Conservation (phyloP, 805 yeast genomes). For the Pichia cephalocereana region DNA sequence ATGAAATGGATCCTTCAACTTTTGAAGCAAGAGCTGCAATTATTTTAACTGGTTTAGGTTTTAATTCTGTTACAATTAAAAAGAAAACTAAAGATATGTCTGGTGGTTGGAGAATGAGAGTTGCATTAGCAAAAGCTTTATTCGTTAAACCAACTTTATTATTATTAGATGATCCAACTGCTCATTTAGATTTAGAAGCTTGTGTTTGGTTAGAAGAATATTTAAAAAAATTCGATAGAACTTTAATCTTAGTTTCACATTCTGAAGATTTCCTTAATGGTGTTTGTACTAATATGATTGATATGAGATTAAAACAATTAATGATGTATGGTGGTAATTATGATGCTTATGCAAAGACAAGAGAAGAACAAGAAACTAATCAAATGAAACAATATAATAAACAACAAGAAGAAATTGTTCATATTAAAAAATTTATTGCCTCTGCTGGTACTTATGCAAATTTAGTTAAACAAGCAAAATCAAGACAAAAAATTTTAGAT, state of each 20-base stretch:
- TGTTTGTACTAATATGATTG: slow-evolving; percentile 96
- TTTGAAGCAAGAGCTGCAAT: slow-evolving; percentile 95
- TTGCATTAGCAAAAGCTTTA: slow-evolving; percentile 93
- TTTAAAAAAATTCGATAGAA: slow-evolving; percentile 88
- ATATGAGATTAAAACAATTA: slow-evolving; percentile 81
- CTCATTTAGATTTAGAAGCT: slow-evolving; percentile 98
- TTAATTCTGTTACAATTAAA: slow-evolving; percentile 74
- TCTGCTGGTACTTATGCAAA: slow-evolving; percentile 99
- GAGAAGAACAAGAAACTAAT: slow-evolving; percentile 87
- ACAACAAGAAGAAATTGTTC: slow-evolving; percentile 98
- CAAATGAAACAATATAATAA: slow-evolving; percentile 96
- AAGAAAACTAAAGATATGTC: slow-evolving; percentile 98
- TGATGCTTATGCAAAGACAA: slow-evolving; percentile 92
- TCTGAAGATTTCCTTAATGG: slow-evolving; percentile 99
- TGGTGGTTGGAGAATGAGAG: slow-evolving; percentile 99
- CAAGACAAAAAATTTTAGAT: slow-evolving; percentile 97
- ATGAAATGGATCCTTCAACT: slow-evolving; percentile 90
- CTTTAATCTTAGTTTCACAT: slow-evolving; percentile 89
- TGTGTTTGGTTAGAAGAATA: slow-evolving; percentile 99
- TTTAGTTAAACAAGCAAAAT: slow-evolving; percentile 96
- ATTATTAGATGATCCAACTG: slow-evolving; percentile 96
- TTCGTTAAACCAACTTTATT: slow-evolving; percentile 96
- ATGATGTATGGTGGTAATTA: slow-evolving; percentile 93
- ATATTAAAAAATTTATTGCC: slow-evolving; percentile 97
- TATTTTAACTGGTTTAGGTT: slow-evolving; percentile 94